Base-by-base conservation (phyloP, 2,329 filamentous ascomycete species). In the Leptographium lundbergii region DNA sequence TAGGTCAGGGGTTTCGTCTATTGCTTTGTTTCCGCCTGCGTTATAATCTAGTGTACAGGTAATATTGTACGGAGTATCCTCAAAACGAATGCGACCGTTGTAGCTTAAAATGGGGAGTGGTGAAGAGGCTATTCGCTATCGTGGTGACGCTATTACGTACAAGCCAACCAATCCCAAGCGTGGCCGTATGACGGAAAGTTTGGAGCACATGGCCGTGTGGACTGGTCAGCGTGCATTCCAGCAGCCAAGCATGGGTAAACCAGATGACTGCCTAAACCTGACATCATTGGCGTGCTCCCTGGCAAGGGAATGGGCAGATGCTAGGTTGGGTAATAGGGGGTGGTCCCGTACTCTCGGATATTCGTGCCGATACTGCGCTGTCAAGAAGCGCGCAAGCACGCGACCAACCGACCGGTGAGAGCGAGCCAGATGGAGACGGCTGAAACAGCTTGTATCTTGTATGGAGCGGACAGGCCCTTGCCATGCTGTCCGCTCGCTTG, bases 91-190 rank as follows among this genome's bases (percentile, higher is more conserved):
- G 17, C 22, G 27, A 7, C 24, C 14, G 34, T 42, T 34, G 29
- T 53, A 34, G 51, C n/a, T 4, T 24, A 36, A n/a, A 24, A 14
- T 24, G 32, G n/a, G 19, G n/a, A 39, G 36, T 36, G 17, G 39
- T 51, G 24, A 22, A 9, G 27, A 45, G 14, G 19, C 6, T 14
- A 47, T n/a, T 27, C 3, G 36, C 22, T 45, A 24, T 14, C 32
- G 6, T 45, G 14, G 24, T 13, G 36, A 47, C 55, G 47, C 54
- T 59, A 59, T 59, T 59, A 59, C 58, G 58, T 59, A 59, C 58
- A 56, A 52, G 5, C 24, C 32, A 29, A 22, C 58, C 54, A 59
- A 59, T 59, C 54, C 14, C 10, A 25, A 19, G 29, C 9, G 14
- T 7, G 11, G 10, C 17, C 10, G 17, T 7, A 22, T n/a, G 36